Conservation (phyloP, 345 rosid species). For the Odontarrhena argentea region DNA sequence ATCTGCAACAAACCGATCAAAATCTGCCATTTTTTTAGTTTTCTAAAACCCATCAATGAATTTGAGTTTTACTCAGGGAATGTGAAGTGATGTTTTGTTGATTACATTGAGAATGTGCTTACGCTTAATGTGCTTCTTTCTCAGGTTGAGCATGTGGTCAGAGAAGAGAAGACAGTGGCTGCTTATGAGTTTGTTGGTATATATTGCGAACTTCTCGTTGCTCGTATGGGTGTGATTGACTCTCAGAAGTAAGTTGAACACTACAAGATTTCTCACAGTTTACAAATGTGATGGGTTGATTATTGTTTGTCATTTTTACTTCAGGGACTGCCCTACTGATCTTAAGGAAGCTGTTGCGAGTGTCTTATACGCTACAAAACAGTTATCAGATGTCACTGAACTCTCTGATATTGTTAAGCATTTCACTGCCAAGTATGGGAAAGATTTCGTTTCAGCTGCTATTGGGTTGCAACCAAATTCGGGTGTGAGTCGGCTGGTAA, state of each 20-base stretch:
- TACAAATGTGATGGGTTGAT: constrained; percentile 9
- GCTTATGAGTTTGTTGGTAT: constrained; percentile 83
- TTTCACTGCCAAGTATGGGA: constrained; percentile 83
- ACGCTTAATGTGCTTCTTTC: background rate
- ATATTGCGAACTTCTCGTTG: constrained; percentile 72
- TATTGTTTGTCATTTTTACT: constrained; percentile 23
- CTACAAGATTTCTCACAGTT: background rate
- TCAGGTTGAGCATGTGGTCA: constrained; percentile 90
- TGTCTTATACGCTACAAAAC: constrained; percentile 72
- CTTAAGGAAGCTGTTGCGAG: constrained; percentile 77
- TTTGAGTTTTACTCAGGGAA: background rate
- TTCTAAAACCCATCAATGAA: background rate
- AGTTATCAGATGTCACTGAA: constrained; percentile 80
- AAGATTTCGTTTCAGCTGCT: constrained; percentile 75
- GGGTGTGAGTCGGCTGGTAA: constrained; percentile 87
- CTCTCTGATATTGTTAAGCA: constrained; percentile 72
- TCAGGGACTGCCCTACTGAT: constrained; percentile 75
- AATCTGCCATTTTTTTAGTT: background rate
- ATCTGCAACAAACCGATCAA: background rate
- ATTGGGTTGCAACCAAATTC: constrained; percentile 75
- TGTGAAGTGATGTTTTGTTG: background rate
- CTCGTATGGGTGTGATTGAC: constrained; percentile 79
- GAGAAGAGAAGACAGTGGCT: constrained; percentile 88
- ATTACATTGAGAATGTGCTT: no score
- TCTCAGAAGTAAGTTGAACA: constrained; percentile 67